Conservation (phyloP, 2,329 filamentous ascomycete genomes). For the Leptosphaerulina australis region DNA sequence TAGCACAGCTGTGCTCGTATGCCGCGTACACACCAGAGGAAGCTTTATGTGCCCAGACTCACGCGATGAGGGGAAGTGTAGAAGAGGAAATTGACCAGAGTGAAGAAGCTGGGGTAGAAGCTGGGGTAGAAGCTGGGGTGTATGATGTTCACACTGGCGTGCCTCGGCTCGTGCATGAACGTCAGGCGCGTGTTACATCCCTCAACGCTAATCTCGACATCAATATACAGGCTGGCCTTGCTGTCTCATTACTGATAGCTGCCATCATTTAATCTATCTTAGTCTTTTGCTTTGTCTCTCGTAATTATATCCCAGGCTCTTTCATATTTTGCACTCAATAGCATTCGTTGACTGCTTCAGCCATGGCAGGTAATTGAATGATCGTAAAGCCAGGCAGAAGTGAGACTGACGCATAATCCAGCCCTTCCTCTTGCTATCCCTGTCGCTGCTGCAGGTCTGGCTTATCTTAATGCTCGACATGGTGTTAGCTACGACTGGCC, state of each 20-base stretch:
- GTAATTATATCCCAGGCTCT: constrained; percentile 6
- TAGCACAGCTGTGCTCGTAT: background rate
- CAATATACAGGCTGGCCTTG: constrained; percentile 8
- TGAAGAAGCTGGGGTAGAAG: constrained; percentile 9
- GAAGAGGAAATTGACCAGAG: constrained; percentile 1
- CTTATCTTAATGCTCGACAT: constrained; percentile 72
- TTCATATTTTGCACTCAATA: background rate
- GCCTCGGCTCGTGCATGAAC: constrained; percentile 13
- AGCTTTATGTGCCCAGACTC: background rate
- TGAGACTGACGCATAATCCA: constrained; percentile 17
- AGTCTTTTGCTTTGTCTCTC: background rate
- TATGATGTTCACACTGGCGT: background rate
- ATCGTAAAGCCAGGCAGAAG: background rate
- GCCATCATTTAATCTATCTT: background rate
- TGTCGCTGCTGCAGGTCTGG: constrained; percentile 52
- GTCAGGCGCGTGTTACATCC: constrained; percentile 9
- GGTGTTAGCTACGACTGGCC: constrained; percentile 66
- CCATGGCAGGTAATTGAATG: constrained; percentile 19
- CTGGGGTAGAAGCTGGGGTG: constrained; percentile 10
- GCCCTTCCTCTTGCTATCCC: constrained; percentile 40
- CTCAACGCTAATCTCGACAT: constrained; percentile 1
- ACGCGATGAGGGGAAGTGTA: constrained; percentile 13
- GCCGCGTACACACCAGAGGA: background rate
- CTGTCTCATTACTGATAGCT: constrained; percentile 4
- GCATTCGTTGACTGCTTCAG: background rate